A percentile compares a stretch with the other conserved stretches of the same genome.
phyloP scores from a whole-genome alignment of 2,329 filamentous ascomycete genomes.

The Alternaria consortialis region DNA sequence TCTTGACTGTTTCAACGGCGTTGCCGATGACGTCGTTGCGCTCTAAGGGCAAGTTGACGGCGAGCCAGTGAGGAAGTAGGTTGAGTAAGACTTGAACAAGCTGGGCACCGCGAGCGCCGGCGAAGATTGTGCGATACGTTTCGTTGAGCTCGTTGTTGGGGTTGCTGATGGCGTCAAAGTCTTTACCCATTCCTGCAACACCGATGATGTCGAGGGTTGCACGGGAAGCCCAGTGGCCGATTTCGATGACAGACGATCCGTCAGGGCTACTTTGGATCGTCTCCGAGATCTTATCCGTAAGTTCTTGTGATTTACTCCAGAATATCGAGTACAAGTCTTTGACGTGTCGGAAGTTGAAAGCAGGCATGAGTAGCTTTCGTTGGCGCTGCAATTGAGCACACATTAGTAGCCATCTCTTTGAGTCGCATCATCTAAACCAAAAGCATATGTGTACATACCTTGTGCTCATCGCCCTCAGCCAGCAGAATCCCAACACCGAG shows the following conservation, averaged over 20 bases:
- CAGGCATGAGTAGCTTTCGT: conserved; percentile 59
- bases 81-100: conserved; percentile 66
- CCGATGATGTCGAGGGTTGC: conserved; percentile 68
- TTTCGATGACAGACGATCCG: conserved; percentile 52
- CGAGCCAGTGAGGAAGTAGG: conserved; percentile 70
- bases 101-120: conserved; percentile 59
- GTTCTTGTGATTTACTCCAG: conserved; percentile 59
- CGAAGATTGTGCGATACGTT: conserved; percentile 62
- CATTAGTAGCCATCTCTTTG: conserved; percentile 13
- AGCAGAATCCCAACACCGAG: conserved; percentile 78
- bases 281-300: conserved; percentile 48
- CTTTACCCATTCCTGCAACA: conserved; percentile 64
- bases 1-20: conserved; percentile 57
- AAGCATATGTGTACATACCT: conserved; percentile 52
- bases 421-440: not conserved
- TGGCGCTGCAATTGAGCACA: conserved; percentile 46
- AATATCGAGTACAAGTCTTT: conserved; percentile 61
- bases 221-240: conserved; percentile 58
- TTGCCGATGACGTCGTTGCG: conserved; percentile 64
- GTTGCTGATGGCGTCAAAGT: conserved; percentile 63
- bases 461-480: conserved; percentile 92
- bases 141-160: conserved; percentile 62
- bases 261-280: conserved; percentile 34
- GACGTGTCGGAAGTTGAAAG: conserved; percentile 61
- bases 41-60: conserved; percentile 71